A percentile compares a stretch with the other conserved stretches of the same genome.
Evolutionary conservation across 2,329 filamentous ascomycete species (phyloP).

Genomic region (Diaporthe longicolla): DNA sequence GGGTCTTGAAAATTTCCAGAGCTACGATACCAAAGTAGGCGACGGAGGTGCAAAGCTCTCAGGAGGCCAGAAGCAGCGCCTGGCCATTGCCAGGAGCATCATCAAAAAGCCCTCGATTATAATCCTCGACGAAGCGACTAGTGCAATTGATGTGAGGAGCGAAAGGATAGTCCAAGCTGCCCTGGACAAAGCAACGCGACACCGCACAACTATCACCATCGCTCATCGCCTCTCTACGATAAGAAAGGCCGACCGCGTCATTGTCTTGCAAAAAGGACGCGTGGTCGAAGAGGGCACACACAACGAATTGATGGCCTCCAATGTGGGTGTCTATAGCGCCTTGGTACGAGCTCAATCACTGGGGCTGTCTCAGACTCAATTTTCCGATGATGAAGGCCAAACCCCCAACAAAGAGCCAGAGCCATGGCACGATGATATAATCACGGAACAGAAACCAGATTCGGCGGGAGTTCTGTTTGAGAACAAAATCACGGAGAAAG

Average conservation of each 20-base stretch:
- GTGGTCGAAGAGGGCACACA: conserved; percentile 95
- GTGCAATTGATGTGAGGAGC: conserved; percentile 90
- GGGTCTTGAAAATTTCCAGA: conserved; percentile 54
- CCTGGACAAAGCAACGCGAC: conserved; percentile 85
- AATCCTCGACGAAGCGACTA: conserved; percentile 94
- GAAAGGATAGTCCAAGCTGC: conserved; percentile 96
- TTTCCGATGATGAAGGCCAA: conserved; percentile 63
- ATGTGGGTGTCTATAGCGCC: conserved; percentile 80
- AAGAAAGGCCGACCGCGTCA: conserved; percentile 93
- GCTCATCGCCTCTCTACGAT: conserved; percentile 96
- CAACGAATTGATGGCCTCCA: conserved; percentile 80
- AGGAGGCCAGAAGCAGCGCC: conserved; percentile 96
- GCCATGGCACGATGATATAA: neutral
- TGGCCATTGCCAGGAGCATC: conserved; percentile 79
- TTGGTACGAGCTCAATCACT: conserved; percentile 89
- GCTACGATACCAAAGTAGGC: conserved; percentile 79
- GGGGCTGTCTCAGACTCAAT: conserved; percentile 75
- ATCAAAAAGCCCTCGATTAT: conserved; percentile 88
- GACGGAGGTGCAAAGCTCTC: conserved; percentile 88
- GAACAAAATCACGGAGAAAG: neutral
- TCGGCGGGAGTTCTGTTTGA: neutral
- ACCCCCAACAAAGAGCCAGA: neutral
- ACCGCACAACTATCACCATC: conserved; percentile 95
- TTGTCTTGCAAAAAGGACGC: conserved; percentile 88
- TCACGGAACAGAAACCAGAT: conserved; percentile 4